Base-by-base conservation (phyloP, 768 basidiomycete genomes). In the Suillus bovinus region DNA sequence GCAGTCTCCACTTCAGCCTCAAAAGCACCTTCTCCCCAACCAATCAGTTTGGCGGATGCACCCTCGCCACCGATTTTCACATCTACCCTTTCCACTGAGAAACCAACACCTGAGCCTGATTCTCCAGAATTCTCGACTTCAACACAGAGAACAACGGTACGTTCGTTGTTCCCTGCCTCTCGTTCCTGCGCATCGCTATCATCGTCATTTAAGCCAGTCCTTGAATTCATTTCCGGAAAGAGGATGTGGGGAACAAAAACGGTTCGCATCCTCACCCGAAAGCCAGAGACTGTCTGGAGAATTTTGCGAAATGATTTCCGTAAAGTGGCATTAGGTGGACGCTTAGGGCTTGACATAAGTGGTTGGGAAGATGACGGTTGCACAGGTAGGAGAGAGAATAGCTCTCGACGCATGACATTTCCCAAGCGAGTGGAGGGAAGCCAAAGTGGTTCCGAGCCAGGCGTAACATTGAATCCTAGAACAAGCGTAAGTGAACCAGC, bases 241-340 rank as follows among this genome's bases (percentile, higher is more conserved):
- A 94, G 80, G 24, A 95, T 84, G 66, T 93, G 89, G 0, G 95
- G 95, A 13, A 96, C 87, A 66, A 95, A 93, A 6, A 94, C 90
- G 0, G 94, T 95, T n/a, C 94, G 84, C 95, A 96, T 96, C 38
- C 94, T 87, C 29, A 97, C 90, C 24, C 87, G 83, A 74, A 97
- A 90, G 4, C 93, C 94, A 31, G 91, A 90, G 4, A 89, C 86
- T 0, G 91, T 89, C 50, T 82, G 81, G 20, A 97, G 76, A 1
- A 90, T 88, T 69, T 90, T 89, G 31, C 94, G 84, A 73, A 87
- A 95, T 1, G 93, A 93, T 72, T 94, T 95, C 53, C 93, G 87
- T 11, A 97, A 78, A 0, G 92, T 91, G 0, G 90, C 84, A 36
- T 80, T 84, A 1, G 84, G 80, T 66, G 76, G 75, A 39, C 80